phyloP scores from a whole-genome alignment of 495 filamentous ascomycete genomes.

The Penicillium maclennaniae region DNA sequence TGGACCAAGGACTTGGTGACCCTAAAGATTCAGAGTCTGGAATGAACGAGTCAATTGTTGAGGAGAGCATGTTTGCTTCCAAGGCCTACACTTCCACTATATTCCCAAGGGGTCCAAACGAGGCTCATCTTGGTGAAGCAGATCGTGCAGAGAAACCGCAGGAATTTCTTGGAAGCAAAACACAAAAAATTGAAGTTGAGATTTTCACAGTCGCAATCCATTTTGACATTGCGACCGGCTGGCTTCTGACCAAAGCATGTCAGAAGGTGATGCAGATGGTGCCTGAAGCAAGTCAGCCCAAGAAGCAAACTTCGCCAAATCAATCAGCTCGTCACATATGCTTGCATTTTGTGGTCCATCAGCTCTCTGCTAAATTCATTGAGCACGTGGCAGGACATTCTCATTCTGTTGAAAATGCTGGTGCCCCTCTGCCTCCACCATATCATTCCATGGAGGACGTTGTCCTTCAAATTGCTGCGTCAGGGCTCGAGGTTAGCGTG shows the following conservation, averaged over 20 bases:
- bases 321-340: conserved; percentile 27
- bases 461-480: conserved; percentile 28
- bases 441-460: conserved; percentile 31
- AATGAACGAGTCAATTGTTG: conserved; percentile 19
- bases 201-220: conserved; percentile 53
- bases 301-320: conserved; percentile 11
- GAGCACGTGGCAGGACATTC: conserved; percentile 53
- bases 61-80: conserved; percentile 31
- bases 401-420: conserved; percentile 17
- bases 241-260: conserved; percentile 59
- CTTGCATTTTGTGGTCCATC: conserved; percentile 50
- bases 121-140: conserved; percentile 12
- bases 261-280: conserved; percentile 49
- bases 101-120: conserved; percentile 17
- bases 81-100: conserved; percentile 21
- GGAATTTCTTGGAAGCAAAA: background rate
- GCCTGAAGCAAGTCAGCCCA: conserved; percentile 12
- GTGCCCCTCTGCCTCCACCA: conserved; percentile 15
- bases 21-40: conserved; percentile 20
- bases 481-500: conserved; percentile 28
- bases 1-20: conserved; percentile 15
- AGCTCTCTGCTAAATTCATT: conserved; percentile 60
- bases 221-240: conserved; percentile 67
- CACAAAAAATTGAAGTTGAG: conserved; percentile 47
- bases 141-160: conserved; percentile 8